Evolutionary conservation across 1,284 basidiomycete species (phyloP).

Genomic region (Ustilago tritici): DNA sequence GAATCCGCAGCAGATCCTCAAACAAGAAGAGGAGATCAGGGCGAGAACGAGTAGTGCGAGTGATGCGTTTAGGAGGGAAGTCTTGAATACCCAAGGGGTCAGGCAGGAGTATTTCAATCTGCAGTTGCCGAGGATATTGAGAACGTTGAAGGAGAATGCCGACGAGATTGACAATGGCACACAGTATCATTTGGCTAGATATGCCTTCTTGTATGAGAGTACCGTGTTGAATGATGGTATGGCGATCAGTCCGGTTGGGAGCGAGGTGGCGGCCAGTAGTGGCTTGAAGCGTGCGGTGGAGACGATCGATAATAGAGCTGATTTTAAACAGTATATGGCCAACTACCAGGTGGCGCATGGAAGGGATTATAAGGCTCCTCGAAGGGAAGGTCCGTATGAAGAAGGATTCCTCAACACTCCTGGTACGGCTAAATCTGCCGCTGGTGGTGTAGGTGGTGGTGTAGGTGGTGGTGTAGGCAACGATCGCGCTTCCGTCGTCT

Average conservation of each 20-base stretch:
- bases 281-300: conserved; percentile 90
- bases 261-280: conserved; percentile 22
- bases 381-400: conserved; percentile 69
- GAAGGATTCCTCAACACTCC: conserved; percentile 65
- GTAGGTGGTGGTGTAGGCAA: not conserved
- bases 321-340: conserved; percentile 97
- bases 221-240: conserved; percentile 88
- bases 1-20: conserved; percentile 90
- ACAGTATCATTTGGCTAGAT: conserved; percentile 94
- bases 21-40: conserved; percentile 94
- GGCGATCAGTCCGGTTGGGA: conserved; percentile 80
- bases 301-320: conserved; percentile 89
- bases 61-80: conserved; percentile 89
- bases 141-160: conserved; percentile 92
- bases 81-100: conserved; percentile 88
- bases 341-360: conserved; percentile 89
- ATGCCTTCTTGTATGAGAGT: conserved; percentile 93
- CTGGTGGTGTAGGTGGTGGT: not conserved
- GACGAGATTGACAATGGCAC: conserved; percentile 97
- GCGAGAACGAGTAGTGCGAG: conserved; percentile 84
- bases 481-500: conserved; percentile 61
- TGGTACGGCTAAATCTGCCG: conserved; percentile 10
- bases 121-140: conserved; percentile 89
- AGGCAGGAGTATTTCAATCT: conserved; percentile 96
- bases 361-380: conserved; percentile 71